Evolutionary conservation across 345 rosid species (phyloP), one percentile per base, ranked within the genome.

Genomic region (Citrus inodora): DNA sequence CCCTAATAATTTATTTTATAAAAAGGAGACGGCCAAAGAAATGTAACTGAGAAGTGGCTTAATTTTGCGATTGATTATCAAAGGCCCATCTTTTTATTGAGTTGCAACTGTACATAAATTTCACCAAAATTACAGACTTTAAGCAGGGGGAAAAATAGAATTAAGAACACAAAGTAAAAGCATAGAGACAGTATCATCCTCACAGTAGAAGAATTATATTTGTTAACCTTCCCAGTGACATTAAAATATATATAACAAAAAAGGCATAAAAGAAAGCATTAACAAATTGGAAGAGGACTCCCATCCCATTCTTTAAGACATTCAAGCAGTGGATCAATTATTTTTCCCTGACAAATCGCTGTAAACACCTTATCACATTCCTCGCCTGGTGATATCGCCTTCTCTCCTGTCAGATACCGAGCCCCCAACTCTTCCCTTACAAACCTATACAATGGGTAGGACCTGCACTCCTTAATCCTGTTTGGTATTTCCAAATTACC

Each of bases 381-480:
- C 72, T 87, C 90, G 1, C 90, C 88, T 13, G 88, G 88, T 7
- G 85, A 83, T 32, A 32, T 70, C 25, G 68, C 74, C 75, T 76
- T 80, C 71, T 87, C 90, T 27, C 87, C 87, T 3, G 86, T 87
- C 25, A 86, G 48, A 35, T 85, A 42, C 71, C 59, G 75, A 1
- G 83, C 82, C 16, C 83, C 84, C 25, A 85, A 38, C 28, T 71
- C 78, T 35, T 73, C 77, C 32, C 86, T 82, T 42, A 80, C 83
- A 74, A 87, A 87, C 71, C 64, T 80, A 68, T 85, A 87, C 59
- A 84, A 32, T 0, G 87, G 87, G 67, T 86, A 86, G 2, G 88
- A 85, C 70, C 86, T 87, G 78, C 86, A 86, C 3, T 87, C 88
- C 70, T 69, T 55, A 67, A 87, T 87, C 80, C 80, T 80, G 81